These are phyloP conservation scores for Urostyla sp. DNA, from an alignment of 73 alveolate genomes.

Conservation along the genomic window DNA sequence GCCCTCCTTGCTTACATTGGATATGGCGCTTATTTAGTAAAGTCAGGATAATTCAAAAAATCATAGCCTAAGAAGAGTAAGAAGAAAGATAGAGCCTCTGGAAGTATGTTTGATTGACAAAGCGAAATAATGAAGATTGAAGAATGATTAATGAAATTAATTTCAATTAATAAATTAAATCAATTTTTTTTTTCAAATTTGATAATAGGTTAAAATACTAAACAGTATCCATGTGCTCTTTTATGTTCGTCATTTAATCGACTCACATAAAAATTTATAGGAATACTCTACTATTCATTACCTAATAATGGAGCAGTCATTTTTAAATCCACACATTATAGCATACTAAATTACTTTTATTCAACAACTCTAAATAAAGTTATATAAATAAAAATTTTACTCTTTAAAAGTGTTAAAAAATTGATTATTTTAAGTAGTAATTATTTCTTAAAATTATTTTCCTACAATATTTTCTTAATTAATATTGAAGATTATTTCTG, in stretches of 20 bases:
- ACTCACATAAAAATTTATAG: slow-evolving; percentile 22
- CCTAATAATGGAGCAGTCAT: background rate
- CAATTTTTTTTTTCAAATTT: background rate
- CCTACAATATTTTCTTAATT: background rate
- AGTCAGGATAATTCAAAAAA: no score
- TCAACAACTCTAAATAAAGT: slow-evolving; percentile 18
- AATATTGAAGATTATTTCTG: slow-evolving; percentile 4
- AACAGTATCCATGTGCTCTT: slow-evolving; percentile 42
- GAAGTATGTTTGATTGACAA: no score
- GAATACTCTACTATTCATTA: background rate
- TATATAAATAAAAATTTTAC: slow-evolving; percentile 7
- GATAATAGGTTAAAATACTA: slow-evolving; percentile 18
- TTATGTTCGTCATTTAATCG: background rate
- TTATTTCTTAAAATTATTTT: slow-evolving; percentile 14
- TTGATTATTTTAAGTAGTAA: slow-evolving; percentile 5
- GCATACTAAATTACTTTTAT: background rate
- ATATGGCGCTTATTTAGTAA: no score
- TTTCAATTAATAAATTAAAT: background rate
- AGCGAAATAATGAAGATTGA: no score
- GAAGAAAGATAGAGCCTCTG: no score
- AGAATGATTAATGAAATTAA: no score
- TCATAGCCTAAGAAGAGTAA: no score
- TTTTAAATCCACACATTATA: background rate
- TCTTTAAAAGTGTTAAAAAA: slow-evolving; percentile 28
- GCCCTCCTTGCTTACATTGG: no score